phyloP scores from a whole-genome alignment of 805 yeast genomes.

The Torulaspora maleeae region DNA sequence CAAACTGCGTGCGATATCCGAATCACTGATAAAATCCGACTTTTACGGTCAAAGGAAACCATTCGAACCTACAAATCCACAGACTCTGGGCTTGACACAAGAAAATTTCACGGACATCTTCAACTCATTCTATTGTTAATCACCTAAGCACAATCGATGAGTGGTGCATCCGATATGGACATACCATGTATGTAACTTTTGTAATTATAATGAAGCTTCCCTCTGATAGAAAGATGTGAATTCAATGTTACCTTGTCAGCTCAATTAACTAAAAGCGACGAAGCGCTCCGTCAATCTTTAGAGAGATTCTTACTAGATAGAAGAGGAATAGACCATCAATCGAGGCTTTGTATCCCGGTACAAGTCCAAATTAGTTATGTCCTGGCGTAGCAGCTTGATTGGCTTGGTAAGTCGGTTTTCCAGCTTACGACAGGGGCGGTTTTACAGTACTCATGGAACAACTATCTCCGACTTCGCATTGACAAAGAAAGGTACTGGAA shows the following conservation, averaged over 20 bases:
- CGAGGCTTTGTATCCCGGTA: neutral
- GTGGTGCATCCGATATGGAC: conserved; percentile 2
- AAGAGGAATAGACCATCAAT: neutral
- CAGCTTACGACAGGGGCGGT: neutral
- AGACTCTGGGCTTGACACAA: conserved; percentile 24
- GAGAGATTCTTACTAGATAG: neutral
- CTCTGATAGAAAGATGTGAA: neutral
- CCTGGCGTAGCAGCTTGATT: neutral
- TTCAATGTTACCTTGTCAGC: no score
- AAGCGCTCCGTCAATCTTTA: neutral
- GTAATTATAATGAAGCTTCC: conserved; percentile 7
- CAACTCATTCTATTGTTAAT: conserved; percentile 17
- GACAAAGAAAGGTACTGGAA: conserved; percentile 26
- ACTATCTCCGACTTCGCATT: conserved; percentile 15
- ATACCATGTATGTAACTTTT: conserved; percentile 5
- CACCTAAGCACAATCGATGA: neutral
- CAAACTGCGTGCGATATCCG: conserved; percentile 29
- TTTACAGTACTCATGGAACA: conserved; percentile 3
- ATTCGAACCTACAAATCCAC: conserved; percentile 14
- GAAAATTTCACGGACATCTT: conserved; percentile 19
- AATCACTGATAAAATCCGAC: conserved; percentile 31
- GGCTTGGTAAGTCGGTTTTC: neutral
- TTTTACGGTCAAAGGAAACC: conserved; percentile 26
- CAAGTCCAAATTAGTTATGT: neutral
- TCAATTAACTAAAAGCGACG: neutral